Evolutionary conservation across 176 grass and related monocot species (phyloP).

Genomic region (Microstegium vimineum): DNA sequence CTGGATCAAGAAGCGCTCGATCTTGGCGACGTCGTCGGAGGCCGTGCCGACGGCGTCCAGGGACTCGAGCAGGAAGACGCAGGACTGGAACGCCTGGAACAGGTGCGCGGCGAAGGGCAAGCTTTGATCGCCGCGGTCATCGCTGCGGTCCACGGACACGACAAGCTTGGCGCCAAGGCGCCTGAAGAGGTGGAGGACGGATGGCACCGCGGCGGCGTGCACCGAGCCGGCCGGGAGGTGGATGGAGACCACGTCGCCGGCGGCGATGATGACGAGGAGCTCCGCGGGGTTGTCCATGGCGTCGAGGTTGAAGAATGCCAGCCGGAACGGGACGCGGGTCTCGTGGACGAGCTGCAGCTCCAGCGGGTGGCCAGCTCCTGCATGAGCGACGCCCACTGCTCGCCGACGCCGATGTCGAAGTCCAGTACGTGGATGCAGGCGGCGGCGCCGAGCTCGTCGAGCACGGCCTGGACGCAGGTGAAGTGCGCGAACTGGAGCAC

Average conservation of each 20-base stretch:
- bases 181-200: constrained; percentile 57
- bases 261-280: constrained; percentile 39
- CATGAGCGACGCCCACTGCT: constrained; percentile 84
- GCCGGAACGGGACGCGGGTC: constrained; percentile 61
- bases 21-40: constrained; percentile 39
- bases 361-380: constrained; percentile 65
- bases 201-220: constrained; percentile 30
- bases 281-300: constrained; percentile 46
- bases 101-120: constrained; percentile 60
- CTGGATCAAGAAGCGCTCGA: constrained; percentile 65
- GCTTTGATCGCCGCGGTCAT: constrained; percentile 43
- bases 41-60: constrained; percentile 60
- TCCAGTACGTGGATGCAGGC: constrained; percentile 77
- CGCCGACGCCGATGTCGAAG: constrained; percentile 80
- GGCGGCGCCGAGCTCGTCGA: constrained; percentile 53
- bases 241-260: constrained; percentile 50
- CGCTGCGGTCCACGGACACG: constrained; percentile 57
- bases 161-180: constrained; percentile 62
- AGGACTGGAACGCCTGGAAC: constrained; percentile 61
- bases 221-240: constrained; percentile 57
- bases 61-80: constrained; percentile 59
- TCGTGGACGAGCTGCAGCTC: constrained; percentile 63
- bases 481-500: constrained; percentile 78
- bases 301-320: constrained; percentile 48
- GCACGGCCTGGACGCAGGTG: constrained; percentile 70